Conservation (phyloP, 2,329 filamentous ascomycete genomes). For the Colletotrichum zoysiae region DNA sequence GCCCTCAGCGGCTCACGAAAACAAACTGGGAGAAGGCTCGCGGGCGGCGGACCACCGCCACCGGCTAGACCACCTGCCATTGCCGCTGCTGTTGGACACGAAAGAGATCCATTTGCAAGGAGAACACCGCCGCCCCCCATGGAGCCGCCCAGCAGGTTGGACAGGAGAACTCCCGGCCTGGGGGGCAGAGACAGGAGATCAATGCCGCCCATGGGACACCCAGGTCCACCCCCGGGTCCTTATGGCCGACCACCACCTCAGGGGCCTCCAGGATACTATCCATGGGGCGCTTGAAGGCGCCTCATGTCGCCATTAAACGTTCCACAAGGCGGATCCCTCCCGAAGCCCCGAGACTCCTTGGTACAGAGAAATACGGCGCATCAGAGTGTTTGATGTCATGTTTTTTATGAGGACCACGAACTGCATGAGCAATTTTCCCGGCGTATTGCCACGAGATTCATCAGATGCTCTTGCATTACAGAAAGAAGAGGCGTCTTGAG, state of each 20-base stretch:
- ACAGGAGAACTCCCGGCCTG: constrained; percentile 56
- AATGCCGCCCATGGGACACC: constrained; percentile 28
- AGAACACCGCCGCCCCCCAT: constrained; percentile 52
- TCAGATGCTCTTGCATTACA: constrained; percentile 21
- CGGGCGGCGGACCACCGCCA: neutral
- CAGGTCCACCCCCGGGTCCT: constrained; percentile 29
- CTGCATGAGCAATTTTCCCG: constrained; percentile 30
- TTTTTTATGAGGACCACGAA: constrained; percentile 38
- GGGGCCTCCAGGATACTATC: constrained; percentile 26
- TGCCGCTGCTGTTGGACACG: constrained; percentile 52
- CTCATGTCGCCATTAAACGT: neutral
- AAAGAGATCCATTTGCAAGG: constrained; percentile 51
- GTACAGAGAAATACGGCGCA: neutral
- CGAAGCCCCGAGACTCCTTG: constrained; percentile 16
- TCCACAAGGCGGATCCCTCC: constrained; percentile 1
- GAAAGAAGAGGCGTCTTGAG: constrained; percentile 25
- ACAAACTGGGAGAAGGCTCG: constrained; percentile 51
- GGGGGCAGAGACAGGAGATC: constrained; percentile 38
- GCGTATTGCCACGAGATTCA: constrained; percentile 3
- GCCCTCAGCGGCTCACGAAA: constrained; percentile 64
- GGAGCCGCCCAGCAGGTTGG: constrained; percentile 43
- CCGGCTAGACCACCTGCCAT: constrained; percentile 49
- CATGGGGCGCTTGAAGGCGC: constrained; percentile 16
- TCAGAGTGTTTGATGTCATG: constrained; percentile 21
- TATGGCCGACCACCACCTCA: constrained; percentile 34